Base-by-base conservation (phyloP, 805 yeast species). In the Sugiyamaella mastotermitis region DNA sequence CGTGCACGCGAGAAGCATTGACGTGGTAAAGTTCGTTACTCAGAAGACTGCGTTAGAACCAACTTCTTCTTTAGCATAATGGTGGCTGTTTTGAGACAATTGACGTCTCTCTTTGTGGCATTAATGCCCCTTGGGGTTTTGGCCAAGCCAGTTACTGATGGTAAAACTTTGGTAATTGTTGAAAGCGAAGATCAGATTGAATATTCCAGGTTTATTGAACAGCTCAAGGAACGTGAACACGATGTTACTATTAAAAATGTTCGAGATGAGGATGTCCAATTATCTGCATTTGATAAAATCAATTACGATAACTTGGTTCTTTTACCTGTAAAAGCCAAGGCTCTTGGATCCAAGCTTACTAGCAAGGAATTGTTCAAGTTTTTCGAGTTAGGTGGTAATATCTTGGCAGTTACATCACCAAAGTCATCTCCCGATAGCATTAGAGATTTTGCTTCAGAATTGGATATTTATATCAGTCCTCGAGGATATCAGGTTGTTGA, bases 401-500 rank as follows among this genome's bases (percentile, higher is more conserved):
- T 92, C 6, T 52, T 92, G 13, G 73, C 79, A 10, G 65, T 85
- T 10, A 71, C 81, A 0, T 61, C 71, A 26, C 72, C 79, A 16
- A 46, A 51, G 6, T 74, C 72, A 13, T 53, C 69, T 11, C 75
- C 80, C 27, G 84, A 82, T 18, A 73, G 80, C 14, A 61, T 82
- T 23, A 75, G 85, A 43, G 64, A 72, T 2, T 80, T 82, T 51
- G 71, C 85, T 47, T 75, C 78, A 52, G 86, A 88, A 56, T 62
- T 88, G 47, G 98, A 96, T 22, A 78, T 92, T 36, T 74, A 68
- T 52, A 83, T 96, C 41, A 73, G 92, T 34, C 94, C 95, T 42
- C 82, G 76, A 55, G 80, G 76, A 35, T 78, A 74, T 57, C 58
- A 65, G 38, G 63, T 81, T 31, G 58, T 69, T 5, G 95, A 87